Base-by-base conservation (phyloP, 1,284 basidiomycete genomes). In the Apiotrichum gamsii region DNA sequence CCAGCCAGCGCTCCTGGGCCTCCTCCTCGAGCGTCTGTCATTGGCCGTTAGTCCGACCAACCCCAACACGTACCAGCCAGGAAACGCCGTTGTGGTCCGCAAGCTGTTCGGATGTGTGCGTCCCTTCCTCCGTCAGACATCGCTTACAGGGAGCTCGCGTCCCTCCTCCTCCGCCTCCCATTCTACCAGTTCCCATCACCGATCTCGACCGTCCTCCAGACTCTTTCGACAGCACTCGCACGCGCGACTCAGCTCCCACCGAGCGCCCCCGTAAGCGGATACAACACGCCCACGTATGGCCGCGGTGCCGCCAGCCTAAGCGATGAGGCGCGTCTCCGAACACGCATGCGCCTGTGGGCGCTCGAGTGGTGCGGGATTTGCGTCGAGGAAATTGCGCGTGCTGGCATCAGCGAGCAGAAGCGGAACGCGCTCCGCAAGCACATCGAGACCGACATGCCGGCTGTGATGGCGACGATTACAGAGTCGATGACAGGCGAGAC, bases 61-160 rank as follows among this genome's bases (percentile, higher is more conserved):
- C 45, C 56, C 62, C 15, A 47, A 57, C 24, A 52, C 61, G 1
- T 62, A 54, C 38, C 62, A 67, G 51, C 47, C 57, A 14, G 64
- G 56, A 30, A 72, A 73, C 47, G 58, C 53, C 5, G 77, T 90
- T 44, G 85, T 87, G 40, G 77, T 88, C 20, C 80, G 88, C 44
- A 93, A 91, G 67, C 74, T 91, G 23, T 93, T 87, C 62, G 86
- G 89, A 19, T 82, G 86, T 50, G 87, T 90, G 72, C 64, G 84
- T 76, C 24, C 5, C 3, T 9, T 1, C 2, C 25, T 0, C 24
- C 19, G n/a, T 14, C n/a, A 13, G 31, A 25, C 32, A 5, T 0
- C 11, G 30, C 54, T 43, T 32, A 59, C 38, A 23, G 25, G n/a
- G 54, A 65, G 71, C 65, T 70, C 30, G 59, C 68, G 3, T 67